Percentiles rank a stretch among this genome's conserved stretches.
Conservation (phyloP, 495 filamentous ascomycete genomes). For the Penicillium arizonense region DNA sequence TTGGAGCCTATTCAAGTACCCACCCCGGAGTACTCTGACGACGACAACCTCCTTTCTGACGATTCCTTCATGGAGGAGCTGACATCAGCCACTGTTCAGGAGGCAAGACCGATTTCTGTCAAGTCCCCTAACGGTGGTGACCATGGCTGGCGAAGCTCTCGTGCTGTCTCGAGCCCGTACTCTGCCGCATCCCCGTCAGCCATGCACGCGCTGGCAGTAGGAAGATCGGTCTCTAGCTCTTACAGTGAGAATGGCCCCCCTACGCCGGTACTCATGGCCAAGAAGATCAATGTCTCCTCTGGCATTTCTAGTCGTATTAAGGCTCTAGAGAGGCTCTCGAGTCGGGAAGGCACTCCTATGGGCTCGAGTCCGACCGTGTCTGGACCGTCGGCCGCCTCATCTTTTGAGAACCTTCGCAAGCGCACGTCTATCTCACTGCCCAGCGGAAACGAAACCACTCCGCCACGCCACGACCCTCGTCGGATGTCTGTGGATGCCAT, state of each 20-base stretch:
- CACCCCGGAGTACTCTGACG: constrained; percentile 57
- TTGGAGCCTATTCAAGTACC: constrained; percentile 57
- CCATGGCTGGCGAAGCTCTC: constrained; percentile 43
- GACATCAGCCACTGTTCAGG: constrained; percentile 74
- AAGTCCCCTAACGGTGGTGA: constrained; percentile 61
- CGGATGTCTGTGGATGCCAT: constrained; percentile 20
- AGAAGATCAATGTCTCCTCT: constrained; percentile 79
- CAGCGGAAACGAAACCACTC: constrained; percentile 18
- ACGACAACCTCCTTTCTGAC: constrained; percentile 69
- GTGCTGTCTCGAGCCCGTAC: constrained; percentile 51
- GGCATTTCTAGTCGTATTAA: constrained; percentile 90
- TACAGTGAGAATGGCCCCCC: constrained; percentile 28
- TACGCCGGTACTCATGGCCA: constrained; percentile 50
- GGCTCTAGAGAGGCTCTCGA: constrained; percentile 74
- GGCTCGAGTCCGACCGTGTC: constrained; percentile 16
- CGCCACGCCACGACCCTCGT: constrained; percentile 22
- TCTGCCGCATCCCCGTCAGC: constrained; percentile 26
- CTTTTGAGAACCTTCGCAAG: constrained; percentile 46
- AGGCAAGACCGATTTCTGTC: constrained; percentile 80
- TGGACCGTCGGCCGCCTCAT: constrained; percentile 32
- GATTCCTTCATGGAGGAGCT: constrained; percentile 90
- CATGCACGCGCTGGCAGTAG: constrained; percentile 41
- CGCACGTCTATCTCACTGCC: constrained; percentile 34
- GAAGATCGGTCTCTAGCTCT: constrained; percentile 40
- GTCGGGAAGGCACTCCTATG: constrained; percentile 40